Base-by-base conservation (phyloP, 352 stramenopile genomes). In the Thraustochytrium sp. region DNA sequence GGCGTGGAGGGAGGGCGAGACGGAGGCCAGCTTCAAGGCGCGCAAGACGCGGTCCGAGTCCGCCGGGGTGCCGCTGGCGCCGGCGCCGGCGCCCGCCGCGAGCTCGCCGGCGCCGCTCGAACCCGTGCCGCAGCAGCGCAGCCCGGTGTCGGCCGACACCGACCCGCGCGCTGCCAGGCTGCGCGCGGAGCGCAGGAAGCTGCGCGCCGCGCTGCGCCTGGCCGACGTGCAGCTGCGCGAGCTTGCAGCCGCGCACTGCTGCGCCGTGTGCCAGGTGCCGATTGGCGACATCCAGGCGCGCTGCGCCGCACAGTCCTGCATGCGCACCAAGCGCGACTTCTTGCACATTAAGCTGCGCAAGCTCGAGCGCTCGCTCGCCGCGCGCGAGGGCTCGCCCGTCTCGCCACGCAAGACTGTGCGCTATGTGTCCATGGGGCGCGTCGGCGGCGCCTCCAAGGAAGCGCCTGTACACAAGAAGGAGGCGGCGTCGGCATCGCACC, bases 261-360 rank as follows among this genome's bases (percentile, higher is more conserved):
- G 65, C 46, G 31, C 46, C 34, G 42, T 77, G 40, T 77, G 65
- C 46, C 65, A 77, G 16, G 31, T 16, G 29, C 34, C 65, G 18
- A 18, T 77, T 2, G 38, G 23, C 13, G 13, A 75, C 2, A 18
- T 37, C 9, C 29, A 77, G 65, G 65, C 8, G 46, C 46, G 42
- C 65, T 29, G 23, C 26, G 34, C 42, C 18, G 65, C 65, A 13
- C 16, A 29, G 1, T 46, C 29, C 37, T 62, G 49, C 65, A 55
- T 77, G 65, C 49, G 49, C 13, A n/a, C 31, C 49, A 77, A 77
- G 65, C 42, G 42, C 26, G 46, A 77, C 21, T 77, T 77, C 34
- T 36, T 77, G 23, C 8, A 23, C 0, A 38, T 75, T 8, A 77
- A 77, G 26, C 42, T 62, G 42, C 42, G 49, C 34, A 55, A 77